phyloP scores from a whole-genome alignment of 2,329 filamentous ascomycete species.

The Penicillium fuscoglaucum region DNA sequence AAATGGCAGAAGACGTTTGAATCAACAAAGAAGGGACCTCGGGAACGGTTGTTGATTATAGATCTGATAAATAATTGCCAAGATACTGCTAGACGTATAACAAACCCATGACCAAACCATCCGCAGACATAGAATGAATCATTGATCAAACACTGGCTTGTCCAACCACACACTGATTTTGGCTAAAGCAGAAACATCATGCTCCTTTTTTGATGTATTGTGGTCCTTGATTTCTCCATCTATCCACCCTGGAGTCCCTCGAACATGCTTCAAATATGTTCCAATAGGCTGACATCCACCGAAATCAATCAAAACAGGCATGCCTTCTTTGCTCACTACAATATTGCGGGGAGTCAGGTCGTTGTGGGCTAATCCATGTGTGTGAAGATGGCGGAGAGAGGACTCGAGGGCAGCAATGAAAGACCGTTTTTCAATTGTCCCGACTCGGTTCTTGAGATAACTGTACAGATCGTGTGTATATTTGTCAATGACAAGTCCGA shows the following conservation, averaged over 20 bases:
- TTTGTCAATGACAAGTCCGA: constrained; percentile 22
- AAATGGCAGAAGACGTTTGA: no score
- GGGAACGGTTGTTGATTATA: background rate
- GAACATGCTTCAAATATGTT: constrained; percentile 48
- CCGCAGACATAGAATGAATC: background rate
- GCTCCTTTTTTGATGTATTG: background rate
- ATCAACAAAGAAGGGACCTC: background rate
- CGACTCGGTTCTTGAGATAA: background rate
- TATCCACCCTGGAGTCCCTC: constrained; percentile 12
- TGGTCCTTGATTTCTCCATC: constrained; percentile 2
- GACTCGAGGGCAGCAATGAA: constrained; percentile 22
- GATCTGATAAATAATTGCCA: background rate
- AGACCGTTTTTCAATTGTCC: background rate
- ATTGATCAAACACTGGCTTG: background rate
- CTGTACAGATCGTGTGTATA: constrained; percentile 4
- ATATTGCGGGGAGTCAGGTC: constrained; percentile 32
- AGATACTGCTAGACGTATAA: background rate
- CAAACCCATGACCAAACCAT: background rate
- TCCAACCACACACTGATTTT: constrained; percentile 3
- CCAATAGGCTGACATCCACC: constrained; percentile 24
- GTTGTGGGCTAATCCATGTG: constrained; percentile 30
- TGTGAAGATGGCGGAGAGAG: constrained; percentile 26
- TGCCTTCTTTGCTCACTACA: constrained; percentile 22
- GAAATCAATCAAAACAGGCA: constrained; percentile 31
- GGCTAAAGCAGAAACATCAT: constrained; percentile 6